phyloP scores from a whole-genome alignment of 2,329 filamentous ascomycete genomes.

The Hymenoscyphus fraxineus region DNA sequence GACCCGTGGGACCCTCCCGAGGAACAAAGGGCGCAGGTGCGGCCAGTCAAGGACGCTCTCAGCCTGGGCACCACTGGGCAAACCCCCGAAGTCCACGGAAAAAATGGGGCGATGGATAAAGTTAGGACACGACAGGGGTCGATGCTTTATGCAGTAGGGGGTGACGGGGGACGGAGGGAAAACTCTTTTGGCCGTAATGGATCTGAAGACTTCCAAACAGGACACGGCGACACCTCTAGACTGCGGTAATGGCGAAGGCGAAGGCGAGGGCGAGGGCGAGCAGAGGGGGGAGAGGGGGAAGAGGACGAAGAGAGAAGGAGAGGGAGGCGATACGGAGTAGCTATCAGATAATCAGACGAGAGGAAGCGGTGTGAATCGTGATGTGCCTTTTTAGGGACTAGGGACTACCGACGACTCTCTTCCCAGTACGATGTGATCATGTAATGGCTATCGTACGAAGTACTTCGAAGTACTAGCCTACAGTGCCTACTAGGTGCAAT shows the following conservation, averaged over 20 bases:
- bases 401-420: background rate
- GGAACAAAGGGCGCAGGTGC: background rate
- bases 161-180: background rate
- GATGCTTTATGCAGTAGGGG: background rate
- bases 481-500: too few species aligned
- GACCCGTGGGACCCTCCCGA: too few species aligned
- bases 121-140: background rate
- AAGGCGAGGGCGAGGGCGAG: slow-evolving; percentile 20
- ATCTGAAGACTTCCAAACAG: background rate
- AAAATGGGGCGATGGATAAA: background rate
- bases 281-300: background rate
- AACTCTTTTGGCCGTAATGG: background rate
- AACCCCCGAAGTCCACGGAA: background rate
- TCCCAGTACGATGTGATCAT: too few species aligned
- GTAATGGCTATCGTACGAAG: too few species aligned
- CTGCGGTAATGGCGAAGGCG: slow-evolving; percentile 16
- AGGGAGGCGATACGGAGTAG: background rate
- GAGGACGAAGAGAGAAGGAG: slow-evolving; percentile 9
- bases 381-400: background rate
- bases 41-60: too few species aligned
- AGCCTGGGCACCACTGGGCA: background rate
- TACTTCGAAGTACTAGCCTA: too few species aligned
- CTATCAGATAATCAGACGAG: background rate
- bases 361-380: slow-evolving; percentile 14
- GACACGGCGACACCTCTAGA: slow-evolving; percentile 8